A percentile compares a stretch with the other conserved stretches of the same genome.
Conservation (phyloP, 2,329 filamentous ascomycete species). For the Scytalidium lignicola region DNA sequence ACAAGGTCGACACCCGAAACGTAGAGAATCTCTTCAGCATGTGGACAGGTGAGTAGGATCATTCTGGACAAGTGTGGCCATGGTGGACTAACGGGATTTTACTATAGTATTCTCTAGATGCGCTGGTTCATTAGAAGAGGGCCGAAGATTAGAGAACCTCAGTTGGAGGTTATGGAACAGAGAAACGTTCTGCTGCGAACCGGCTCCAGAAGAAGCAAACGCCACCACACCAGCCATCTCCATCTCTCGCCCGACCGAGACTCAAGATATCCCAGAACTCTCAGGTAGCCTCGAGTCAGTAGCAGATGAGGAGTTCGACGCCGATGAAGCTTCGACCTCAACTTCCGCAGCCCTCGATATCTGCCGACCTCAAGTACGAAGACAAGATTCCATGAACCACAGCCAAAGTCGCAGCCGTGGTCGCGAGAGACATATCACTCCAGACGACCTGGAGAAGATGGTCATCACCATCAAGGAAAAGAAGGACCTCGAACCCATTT, state of each 20-base stretch:
- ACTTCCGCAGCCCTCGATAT: slow-evolving; percentile 54
- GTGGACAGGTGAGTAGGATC: slow-evolving; percentile 73
- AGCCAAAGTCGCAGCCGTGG: slow-evolving; percentile 59
- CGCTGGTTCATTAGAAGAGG: slow-evolving; percentile 89
- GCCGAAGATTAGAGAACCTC: slow-evolving; percentile 86
- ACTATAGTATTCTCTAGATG: slow-evolving; percentile 83
- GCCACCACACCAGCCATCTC: slow-evolving; percentile 36
- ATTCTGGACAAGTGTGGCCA: slow-evolving; percentile 4
- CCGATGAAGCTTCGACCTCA: slow-evolving; percentile 31
- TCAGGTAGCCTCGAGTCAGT: slow-evolving; percentile 75
- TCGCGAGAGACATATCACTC: slow-evolving; percentile 84
- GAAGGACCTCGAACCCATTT: slow-evolving; percentile 58
- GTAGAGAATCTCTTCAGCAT: slow-evolving; percentile 92
- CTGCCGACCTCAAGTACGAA: slow-evolving; percentile 60
- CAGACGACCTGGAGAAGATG: slow-evolving; percentile 88
- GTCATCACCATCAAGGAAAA: slow-evolving; percentile 87
- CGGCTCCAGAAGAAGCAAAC: slow-evolving; percentile 48
- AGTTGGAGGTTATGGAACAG: slow-evolving; percentile 95
- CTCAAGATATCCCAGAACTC: slow-evolving; percentile 59
- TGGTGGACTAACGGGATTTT: slow-evolving; percentile 9
- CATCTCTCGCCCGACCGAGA: slow-evolving; percentile 18
- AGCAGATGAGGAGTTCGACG: slow-evolving; percentile 58
- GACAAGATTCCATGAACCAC: slow-evolving; percentile 62
- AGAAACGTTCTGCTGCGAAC: slow-evolving; percentile 84
- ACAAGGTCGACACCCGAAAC: slow-evolving; percentile 90